Conservation (phyloP, 2,329 filamentous ascomycete species). For the Trichoderma breve region DNA sequence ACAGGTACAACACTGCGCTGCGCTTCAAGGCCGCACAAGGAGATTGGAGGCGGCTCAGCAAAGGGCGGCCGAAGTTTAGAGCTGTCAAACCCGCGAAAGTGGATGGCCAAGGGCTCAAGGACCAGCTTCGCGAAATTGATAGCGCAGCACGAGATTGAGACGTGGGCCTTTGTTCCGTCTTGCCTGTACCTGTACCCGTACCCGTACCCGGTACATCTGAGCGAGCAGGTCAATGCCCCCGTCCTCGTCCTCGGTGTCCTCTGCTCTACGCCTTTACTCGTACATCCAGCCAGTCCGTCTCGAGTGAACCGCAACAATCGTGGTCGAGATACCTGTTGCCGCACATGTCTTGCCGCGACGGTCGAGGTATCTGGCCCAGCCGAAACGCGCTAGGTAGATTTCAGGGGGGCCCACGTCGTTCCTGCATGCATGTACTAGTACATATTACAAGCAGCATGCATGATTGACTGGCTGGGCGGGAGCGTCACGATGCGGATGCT, state of each 20-base stretch:
- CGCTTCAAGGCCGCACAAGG: background rate
- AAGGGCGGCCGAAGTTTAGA: background rate
- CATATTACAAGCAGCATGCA: slow-evolving; percentile 13
- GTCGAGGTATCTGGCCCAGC: slow-evolving; percentile 16
- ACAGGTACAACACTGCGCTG: background rate
- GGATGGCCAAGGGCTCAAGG: slow-evolving; percentile 1
- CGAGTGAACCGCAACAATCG: slow-evolving; percentile 3
- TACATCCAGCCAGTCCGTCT: background rate
- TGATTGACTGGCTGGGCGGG: background rate
- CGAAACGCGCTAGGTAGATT: slow-evolving; percentile 21
- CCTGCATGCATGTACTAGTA: slow-evolving; percentile 31
- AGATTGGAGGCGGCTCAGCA: background rate
- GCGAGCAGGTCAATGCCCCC: background rate
- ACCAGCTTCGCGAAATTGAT: slow-evolving; percentile 29
- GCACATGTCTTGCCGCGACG: background rate
- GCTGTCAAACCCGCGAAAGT: background rate
- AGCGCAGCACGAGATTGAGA: slow-evolving; percentile 21
- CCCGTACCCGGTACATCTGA: background rate
- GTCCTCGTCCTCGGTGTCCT: background rate
- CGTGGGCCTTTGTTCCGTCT: slow-evolving; percentile 4
- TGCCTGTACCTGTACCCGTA: background rate
- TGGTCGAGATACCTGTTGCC: background rate
- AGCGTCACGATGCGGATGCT: slow-evolving; percentile 5
- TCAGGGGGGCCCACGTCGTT: slow-evolving; percentile 30
- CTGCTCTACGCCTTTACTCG: background rate